phyloP scores from a whole-genome alignment of 176 grass and related monocot species.

The Oryza australiensis region DNA sequence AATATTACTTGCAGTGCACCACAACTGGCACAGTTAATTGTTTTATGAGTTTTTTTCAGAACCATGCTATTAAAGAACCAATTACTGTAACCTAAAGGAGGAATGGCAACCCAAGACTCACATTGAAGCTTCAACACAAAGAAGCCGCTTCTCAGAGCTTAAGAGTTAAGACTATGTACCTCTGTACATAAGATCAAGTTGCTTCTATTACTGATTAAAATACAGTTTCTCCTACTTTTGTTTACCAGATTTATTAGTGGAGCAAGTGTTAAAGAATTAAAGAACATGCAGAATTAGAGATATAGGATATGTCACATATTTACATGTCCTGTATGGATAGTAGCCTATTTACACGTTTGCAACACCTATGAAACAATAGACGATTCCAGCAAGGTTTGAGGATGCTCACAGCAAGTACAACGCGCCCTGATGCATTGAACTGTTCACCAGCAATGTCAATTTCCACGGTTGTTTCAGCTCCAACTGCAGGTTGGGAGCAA shows the following conservation, averaged over 20 bases:
- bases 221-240: slow-evolving; percentile 9
- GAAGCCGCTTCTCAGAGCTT: not conserved
- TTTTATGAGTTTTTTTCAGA: not conserved
- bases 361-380: slow-evolving; percentile 18
- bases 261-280: slow-evolving; percentile 31
- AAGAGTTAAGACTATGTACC: no score
- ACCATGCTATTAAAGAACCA: not conserved
- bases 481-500: slow-evolving; percentile 90
- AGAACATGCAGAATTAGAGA: slow-evolving; percentile 18
- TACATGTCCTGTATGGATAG: not conserved
- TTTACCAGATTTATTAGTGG: slow-evolving; percentile 7
- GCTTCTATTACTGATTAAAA: not conserved
- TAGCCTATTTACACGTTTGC: slow-evolving; percentile 18
- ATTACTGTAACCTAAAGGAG: not conserved
- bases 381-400: slow-evolving; percentile 32
- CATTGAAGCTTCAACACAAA: not conserved
- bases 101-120: not conserved
- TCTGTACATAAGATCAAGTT: not conserved
- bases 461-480: slow-evolving; percentile 90
- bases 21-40: not conserved
- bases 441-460: slow-evolving; percentile 88
- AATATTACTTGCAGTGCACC: not conserved
- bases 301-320: not conserved
- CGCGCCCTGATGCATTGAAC: slow-evolving; percentile 80
- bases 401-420: slow-evolving; percentile 73